Conservation (phyloP, 2,329 filamentous ascomycete species). For the Mycosphaerella sp. region DNA sequence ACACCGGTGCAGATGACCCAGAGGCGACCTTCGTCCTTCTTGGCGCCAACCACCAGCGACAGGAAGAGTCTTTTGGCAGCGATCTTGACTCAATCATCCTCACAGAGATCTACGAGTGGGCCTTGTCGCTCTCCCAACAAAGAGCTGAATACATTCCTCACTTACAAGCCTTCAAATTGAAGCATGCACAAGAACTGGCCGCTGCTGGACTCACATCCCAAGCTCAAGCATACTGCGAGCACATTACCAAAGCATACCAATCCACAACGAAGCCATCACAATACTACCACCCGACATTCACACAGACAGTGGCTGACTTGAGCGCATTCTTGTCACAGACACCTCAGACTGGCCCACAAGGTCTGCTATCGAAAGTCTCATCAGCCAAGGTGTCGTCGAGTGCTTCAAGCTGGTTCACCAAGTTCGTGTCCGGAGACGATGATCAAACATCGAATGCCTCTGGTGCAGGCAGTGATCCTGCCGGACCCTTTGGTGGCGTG, state of each 20-base stretch:
- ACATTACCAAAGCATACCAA: conserved; percentile 67
- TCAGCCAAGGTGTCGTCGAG: conserved; percentile 93
- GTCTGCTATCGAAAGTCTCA: conserved; percentile 90
- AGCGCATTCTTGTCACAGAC: conserved; percentile 76
- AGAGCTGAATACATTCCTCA: conserved; percentile 57
- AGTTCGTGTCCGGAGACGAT: conserved; percentile 91
- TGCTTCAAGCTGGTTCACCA: conserved; percentile 89
- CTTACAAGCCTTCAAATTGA: conserved; percentile 82
- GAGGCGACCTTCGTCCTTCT: conserved; percentile 74
- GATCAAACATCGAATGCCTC: conserved; percentile 55
- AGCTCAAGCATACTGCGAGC: conserved; percentile 86
- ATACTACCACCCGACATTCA: conserved; percentile 74
- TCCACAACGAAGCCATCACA: conserved; percentile 76
- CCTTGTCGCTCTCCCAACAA: conserved; percentile 60
- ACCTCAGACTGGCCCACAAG: conserved; percentile 61
- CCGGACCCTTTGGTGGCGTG: conserved; percentile 67
- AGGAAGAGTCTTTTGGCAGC: conserved; percentile 63
- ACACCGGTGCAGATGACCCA: conserved; percentile 78
- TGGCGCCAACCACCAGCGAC: conserved; percentile 66
- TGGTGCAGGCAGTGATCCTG: conserved; percentile 30
- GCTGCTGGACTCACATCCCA: conserved; percentile 77
- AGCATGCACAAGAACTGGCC: conserved; percentile 76
- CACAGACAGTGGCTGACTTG: conserved; percentile 74
- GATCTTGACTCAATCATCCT: conserved; percentile 84
- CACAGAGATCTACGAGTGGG: conserved; percentile 95